Evolutionary conservation across 2,329 filamentous ascomycete genomes (phyloP), one percentile per base, ranked within the genome.

Genomic region (Paecilomyces niveus): DNA sequence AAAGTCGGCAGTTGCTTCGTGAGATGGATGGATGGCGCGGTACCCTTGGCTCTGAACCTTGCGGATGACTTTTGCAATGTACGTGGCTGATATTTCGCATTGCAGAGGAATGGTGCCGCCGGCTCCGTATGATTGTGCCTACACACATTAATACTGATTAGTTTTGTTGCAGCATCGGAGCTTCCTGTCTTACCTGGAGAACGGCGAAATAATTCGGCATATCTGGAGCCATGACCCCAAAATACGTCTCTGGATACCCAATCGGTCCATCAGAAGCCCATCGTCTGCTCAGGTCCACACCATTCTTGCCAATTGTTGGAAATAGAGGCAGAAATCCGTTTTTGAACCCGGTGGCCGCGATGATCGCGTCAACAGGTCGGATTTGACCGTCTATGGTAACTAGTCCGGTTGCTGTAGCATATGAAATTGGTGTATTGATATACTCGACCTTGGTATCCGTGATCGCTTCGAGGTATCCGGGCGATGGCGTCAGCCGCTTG

Each of bases 1-100:
- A 29, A 57, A 59, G 18, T 57, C 58, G 13, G 54, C 55, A 4
- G 58, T 54, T n/a, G 58, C 58, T 32, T 59, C 58, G 50, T 59
- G 54, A 1, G 54, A 54, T 29, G 58, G 54, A n/a, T 53, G 45
- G 15, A 54, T 51, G 39, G 35, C 35, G 21, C 26, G n/a, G n/a
- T 57, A 59, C 1, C 58, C 55, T 11, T 54, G 51, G 15, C 54
- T 32, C 24, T 55, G 54, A 24, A 56, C 45, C 31, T 53, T 58
- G 2, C 57, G 57, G n/a, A 58, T 58, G 11, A 58, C 54, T 18
- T 54, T 52, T 13, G 51, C 33, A 32, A 59, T 57, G 32, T 54
- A 57, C 2, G 58, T 51, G 3, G 51, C 55, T 9, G 58, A 54
- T 3, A 54, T 52, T 18, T 58, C 57, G 2, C 29, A 26, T 39